Evolutionary conservation across 2,329 filamentous ascomycete genomes (phyloP).

Genomic region (Leptographium wingfieldii): DNA sequence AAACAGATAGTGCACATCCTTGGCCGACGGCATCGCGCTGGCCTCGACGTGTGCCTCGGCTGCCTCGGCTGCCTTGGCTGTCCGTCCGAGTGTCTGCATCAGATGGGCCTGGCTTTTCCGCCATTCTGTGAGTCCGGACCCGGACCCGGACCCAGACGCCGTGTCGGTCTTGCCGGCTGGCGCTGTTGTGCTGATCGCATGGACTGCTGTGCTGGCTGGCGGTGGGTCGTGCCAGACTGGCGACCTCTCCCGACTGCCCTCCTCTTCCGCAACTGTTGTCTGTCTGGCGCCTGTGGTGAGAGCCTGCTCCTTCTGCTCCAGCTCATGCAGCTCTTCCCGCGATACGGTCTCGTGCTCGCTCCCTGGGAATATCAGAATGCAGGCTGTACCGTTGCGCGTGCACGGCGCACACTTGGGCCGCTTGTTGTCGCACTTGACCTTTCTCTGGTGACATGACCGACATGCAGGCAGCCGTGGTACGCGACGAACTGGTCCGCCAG

Average conservation of each 20-base stretch:
- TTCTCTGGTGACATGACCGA: constrained; percentile 5
- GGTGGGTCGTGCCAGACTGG: background rate
- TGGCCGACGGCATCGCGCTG: background rate
- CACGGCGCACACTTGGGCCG: constrained; percentile 19
- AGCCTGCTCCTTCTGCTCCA: constrained; percentile 15
- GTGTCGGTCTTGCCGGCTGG: background rate
- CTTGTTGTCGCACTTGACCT: constrained; percentile 17
- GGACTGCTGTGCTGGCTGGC: background rate
- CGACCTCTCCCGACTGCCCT: background rate
- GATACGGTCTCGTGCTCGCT: constrained; percentile 14
- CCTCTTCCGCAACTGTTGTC: background rate
- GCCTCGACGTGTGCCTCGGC: constrained; percentile 1
- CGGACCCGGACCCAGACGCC: background rate
- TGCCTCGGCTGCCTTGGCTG: background rate
- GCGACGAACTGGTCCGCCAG: background rate
- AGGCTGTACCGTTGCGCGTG: constrained; percentile 14
- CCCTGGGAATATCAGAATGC: constrained; percentile 16
- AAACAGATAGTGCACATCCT: background rate
- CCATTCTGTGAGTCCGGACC: background rate
- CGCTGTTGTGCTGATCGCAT: background rate
- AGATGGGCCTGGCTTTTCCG: constrained; percentile 1
- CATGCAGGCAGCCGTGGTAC: constrained; percentile 9
- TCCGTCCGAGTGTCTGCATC: background rate
- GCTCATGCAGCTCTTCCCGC: constrained; percentile 14
- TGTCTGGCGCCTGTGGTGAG: background rate